These are phyloP conservation scores for Ailanthus altissimus DNA, from an alignment of 345 rosid genomes.

Conservation along the genomic window DNA sequence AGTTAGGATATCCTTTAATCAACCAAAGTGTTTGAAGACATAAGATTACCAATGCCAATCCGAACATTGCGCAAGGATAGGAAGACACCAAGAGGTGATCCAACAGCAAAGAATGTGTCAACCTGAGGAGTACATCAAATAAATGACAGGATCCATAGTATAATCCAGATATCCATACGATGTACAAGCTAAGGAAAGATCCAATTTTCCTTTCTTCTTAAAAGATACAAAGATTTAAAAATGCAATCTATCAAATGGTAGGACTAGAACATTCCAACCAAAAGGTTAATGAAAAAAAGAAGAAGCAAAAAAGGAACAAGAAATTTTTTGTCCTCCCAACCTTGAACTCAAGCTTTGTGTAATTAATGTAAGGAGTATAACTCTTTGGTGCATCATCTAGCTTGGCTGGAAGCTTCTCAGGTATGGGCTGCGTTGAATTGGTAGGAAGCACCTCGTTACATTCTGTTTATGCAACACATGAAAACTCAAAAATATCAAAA, in stretches of 20 bases:
- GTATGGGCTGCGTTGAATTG: slow-evolving; percentile 27
- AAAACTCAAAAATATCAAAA: slow-evolving; percentile 13
- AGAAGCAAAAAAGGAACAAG: neutral
- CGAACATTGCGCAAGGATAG: slow-evolving; percentile 92
- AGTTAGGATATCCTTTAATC: neutral
- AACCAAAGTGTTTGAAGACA: neutral
- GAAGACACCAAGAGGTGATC: slow-evolving; percentile 98
- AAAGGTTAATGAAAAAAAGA: neutral
- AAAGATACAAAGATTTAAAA: slow-evolving; percentile 1
- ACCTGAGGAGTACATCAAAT: slow-evolving; percentile 51
- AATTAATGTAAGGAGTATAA: slow-evolving; percentile 79
- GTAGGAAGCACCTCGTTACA: slow-evolving; percentile 32
- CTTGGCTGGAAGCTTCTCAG: slow-evolving; percentile 33
- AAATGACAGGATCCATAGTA: slow-evolving; percentile 2
- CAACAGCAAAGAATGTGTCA: slow-evolving; percentile 98
- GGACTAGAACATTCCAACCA: neutral
- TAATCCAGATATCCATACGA: neutral
- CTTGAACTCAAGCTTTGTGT: slow-evolving; percentile 91
- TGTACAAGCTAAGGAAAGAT: neutral
- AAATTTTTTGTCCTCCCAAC: slow-evolving; percentile 29
- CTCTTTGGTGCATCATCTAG: slow-evolving; percentile 45
- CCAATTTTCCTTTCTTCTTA: slow-evolving; percentile 1
- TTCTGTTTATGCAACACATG: slow-evolving; percentile 40
- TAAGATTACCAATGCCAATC: slow-evolving; percentile 70
- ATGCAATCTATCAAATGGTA: neutral